Conservation (phyloP, 495 filamentous ascomycete genomes). For the Beverwykella pulmonaria region DNA sequence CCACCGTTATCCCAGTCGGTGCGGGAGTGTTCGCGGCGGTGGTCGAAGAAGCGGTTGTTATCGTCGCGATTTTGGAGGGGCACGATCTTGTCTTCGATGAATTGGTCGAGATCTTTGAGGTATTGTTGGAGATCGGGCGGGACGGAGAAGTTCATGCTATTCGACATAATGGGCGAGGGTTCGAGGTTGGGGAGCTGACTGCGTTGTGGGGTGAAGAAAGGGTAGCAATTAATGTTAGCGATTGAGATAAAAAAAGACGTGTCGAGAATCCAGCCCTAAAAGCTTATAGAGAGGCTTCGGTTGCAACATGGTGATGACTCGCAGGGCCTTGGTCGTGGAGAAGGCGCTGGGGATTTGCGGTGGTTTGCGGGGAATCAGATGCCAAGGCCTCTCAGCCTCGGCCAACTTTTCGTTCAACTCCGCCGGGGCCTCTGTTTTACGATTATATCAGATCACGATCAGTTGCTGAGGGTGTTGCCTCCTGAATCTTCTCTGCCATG, state of each 20-base stretch:
- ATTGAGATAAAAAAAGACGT: not conserved
- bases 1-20: slow-evolving; percentile 59
- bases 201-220: not conserved
- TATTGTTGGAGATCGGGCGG: slow-evolving; percentile 53
- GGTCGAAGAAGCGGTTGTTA: slow-evolving; percentile 65
- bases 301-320: slow-evolving; percentile 25
- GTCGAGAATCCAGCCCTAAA: not conserved
- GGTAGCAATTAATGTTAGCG: slow-evolving; percentile 6
- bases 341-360: slow-evolving; percentile 12
- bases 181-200: not conserved
- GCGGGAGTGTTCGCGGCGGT: slow-evolving; percentile 59
- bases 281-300: slow-evolving; percentile 12
- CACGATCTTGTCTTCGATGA: slow-evolving; percentile 56
- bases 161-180: slow-evolving; percentile 7
- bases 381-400: slow-evolving; percentile 26
- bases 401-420: not conserved
- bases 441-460: not conserved
- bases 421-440: not conserved
- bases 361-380: slow-evolving; percentile 22
- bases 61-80: slow-evolving; percentile 56
- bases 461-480: not conserved
- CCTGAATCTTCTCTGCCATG: not conserved
- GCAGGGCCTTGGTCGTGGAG: slow-evolving; percentile 26
- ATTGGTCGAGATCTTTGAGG: slow-evolving; percentile 53
- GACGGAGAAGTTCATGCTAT: slow-evolving; percentile 58